Base-by-base conservation (phyloP, 495 filamentous ascomycete genomes). In the Saxophila tyrrhenica region DNA sequence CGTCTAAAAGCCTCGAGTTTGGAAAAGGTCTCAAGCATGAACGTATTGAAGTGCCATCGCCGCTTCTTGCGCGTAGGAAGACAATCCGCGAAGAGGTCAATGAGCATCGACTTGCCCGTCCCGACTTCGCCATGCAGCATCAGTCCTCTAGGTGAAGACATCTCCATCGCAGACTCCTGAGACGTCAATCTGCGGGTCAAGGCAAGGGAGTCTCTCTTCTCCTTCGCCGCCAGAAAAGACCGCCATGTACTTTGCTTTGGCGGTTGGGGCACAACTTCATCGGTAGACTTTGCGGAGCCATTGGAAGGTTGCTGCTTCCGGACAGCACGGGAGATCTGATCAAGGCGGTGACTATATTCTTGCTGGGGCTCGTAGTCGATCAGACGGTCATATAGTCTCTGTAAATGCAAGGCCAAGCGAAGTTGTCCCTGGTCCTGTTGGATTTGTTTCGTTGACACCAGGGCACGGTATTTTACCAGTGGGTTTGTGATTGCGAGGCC, bases 1-100 rank as follows among this genome's bases (percentile, higher is more conserved):
- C 72, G 77, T 29, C 80, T 70, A 22, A 82, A 71, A 29, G 69
- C 62, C 57, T 87, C 85, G 2, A 87, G 65, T 32, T 72, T 74
- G 2, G 82, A 79, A 24, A 86, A 67, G 1, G 74, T 79, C 52
- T 86, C 76, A 9, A 87, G 65, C 82, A 87, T 87, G 57, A 87
- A 87, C 0, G 79, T 84, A 63, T 84, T 83, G 67, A 85, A 87
- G 63, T 87, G 82, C 78, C 80, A 86, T 52, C 83, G 68, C 50
- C 74, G 72, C 67, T 89, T 87, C 59, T 77, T 78, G 16, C 69
- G 66, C 16, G 75, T 84, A 2, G 85, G 85, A 5, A 87, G 65
- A 47, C 78, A 80, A 48, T 84, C 80, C 16, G 79, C 79, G 25
- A 88, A 77, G 10, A 87, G 68, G 60, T 87, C 84, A 0, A 84